These are phyloP conservation scores for Candida sojae DNA, from an alignment of 1,139 yeast genomes.

Conservation along the genomic window DNA sequence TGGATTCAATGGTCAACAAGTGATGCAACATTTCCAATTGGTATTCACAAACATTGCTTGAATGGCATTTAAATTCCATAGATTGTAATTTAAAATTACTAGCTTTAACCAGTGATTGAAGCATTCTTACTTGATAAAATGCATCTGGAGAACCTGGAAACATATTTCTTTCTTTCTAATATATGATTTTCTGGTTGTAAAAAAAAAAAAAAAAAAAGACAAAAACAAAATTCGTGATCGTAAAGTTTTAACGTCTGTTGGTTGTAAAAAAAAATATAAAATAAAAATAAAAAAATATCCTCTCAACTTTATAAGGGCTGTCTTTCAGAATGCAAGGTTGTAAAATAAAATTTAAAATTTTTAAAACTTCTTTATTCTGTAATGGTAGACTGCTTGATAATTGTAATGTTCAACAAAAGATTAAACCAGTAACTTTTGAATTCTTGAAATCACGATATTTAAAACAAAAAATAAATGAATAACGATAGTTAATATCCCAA, in stretches of 20 bases:
- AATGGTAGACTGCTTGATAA: not conserved
- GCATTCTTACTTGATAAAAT: conserved; percentile 37
- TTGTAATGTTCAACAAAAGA: not conserved
- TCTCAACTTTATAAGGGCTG: not conserved
- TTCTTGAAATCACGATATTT: not conserved
- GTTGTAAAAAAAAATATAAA: not conserved
- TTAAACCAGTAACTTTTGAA: conserved; percentile 1
- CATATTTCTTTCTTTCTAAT: conserved; percentile 6
- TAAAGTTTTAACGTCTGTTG: not conserved
- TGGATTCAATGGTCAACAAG: conserved; percentile 33
- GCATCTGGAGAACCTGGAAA: conserved; percentile 32
- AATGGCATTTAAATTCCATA: conserved; percentile 47
- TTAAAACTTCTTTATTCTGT: no score
- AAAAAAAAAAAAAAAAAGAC: not conserved
- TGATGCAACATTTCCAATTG: conserved; percentile 43
- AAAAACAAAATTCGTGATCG: not conserved
- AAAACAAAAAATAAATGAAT: not conserved
- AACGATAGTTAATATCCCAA: not conserved
- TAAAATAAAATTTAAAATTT: no score
- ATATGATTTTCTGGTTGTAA: not conserved
- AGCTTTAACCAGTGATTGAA: conserved; percentile 35
- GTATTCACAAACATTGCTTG: conserved; percentile 38
- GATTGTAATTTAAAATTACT: conserved; percentile 34
- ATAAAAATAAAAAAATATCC: not conserved
- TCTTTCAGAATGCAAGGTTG: not conserved